A percentile compares a stretch with the other conserved stretches of the same genome.
Conservation (phyloP, 2,329 filamentous ascomycete species). For the Fragosphaeria purpurea region DNA sequence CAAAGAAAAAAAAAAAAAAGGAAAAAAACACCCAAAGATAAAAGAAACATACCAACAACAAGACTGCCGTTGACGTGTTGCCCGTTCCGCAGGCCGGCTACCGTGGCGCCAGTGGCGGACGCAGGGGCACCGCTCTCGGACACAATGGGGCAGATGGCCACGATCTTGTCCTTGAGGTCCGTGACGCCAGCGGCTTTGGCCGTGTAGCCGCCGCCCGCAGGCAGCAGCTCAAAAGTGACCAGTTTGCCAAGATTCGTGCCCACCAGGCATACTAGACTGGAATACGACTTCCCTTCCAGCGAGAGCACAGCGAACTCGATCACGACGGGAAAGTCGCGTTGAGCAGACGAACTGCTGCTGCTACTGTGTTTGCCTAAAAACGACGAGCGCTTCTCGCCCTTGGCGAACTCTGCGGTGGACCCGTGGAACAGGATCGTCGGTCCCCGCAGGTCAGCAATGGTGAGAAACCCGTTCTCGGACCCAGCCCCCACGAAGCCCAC, state of each 20-base stretch:
- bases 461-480: constrained; percentile 71
- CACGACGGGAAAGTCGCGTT: constrained; percentile 64
- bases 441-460: constrained; percentile 78
- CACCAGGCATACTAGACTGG: constrained; percentile 85
- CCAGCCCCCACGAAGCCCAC: constrained; percentile 85
- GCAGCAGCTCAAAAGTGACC: constrained; percentile 82
- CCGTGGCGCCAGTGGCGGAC: constrained; percentile 60
- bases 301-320: constrained; percentile 93
- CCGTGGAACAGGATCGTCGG: constrained; percentile 73
- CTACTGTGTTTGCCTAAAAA: constrained; percentile 50
- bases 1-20: background rate
- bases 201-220: constrained; percentile 61
- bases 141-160: constrained; percentile 71
- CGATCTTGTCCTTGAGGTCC: constrained; percentile 56
- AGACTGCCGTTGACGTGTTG: constrained; percentile 69
- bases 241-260: constrained; percentile 79
- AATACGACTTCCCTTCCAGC: constrained; percentile 87
- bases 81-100: constrained; percentile 68
- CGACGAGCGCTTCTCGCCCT: constrained; percentile 65
- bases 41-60: constrained; percentile 50
- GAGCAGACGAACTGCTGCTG: constrained; percentile 25
- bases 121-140: constrained; percentile 68
- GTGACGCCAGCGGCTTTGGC: constrained; percentile 61
- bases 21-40: background rate
- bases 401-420: constrained; percentile 62